Conservation (phyloP, 192 early-diverging fungal genomes). For the Coemansia sp. region DNA sequence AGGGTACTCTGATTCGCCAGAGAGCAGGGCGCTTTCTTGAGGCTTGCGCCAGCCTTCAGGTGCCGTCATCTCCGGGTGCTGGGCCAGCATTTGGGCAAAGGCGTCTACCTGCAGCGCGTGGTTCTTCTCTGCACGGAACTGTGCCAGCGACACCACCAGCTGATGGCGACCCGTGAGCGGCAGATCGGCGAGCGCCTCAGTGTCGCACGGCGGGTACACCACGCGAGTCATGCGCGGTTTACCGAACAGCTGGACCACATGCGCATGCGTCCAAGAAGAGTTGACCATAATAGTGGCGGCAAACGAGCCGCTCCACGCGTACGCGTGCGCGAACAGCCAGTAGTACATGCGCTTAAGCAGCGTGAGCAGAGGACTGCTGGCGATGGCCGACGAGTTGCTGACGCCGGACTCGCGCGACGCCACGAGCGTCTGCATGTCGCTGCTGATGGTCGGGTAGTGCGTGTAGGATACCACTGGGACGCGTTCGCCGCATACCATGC, state of each 20-base stretch:
- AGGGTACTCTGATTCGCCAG: constrained; percentile 14
- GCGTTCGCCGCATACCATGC: constrained; percentile 52
- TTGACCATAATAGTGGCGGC: constrained; percentile 90
- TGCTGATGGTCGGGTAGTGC: constrained; percentile 94
- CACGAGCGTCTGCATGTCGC: constrained; percentile 84
- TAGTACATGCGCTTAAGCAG: constrained; percentile 65
- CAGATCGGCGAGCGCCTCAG: constrained; percentile 57
- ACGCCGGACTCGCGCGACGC: constrained; percentile 57
- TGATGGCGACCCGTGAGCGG: constrained; percentile 56
- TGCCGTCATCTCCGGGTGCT: constrained; percentile 56
- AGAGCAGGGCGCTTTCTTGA: constrained; percentile 1
- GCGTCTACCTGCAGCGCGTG: constrained; percentile 80
- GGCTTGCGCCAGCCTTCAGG: constrained; percentile 16
- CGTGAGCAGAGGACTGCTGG: constrained; percentile 52
- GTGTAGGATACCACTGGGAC: constrained; percentile 78
- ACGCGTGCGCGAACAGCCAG: constrained; percentile 67
- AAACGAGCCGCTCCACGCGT: constrained; percentile 75
- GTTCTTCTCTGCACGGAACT: constrained; percentile 97
- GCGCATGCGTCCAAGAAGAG: constrained; percentile 91
- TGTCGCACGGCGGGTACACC: constrained; percentile 96
- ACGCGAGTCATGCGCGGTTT: constrained; percentile 58
- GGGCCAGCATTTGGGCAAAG: constrained; percentile 61
- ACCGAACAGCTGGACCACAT: constrained; percentile 84
- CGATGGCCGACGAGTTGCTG: constrained; percentile 64
- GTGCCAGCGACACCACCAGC: constrained; percentile 83